A percentile compares a stretch with the other conserved stretches of the same genome.
phyloP scores from a whole-genome alignment of 202 grass and related monocot species.

The Cymbopogon flexuosus region DNA sequence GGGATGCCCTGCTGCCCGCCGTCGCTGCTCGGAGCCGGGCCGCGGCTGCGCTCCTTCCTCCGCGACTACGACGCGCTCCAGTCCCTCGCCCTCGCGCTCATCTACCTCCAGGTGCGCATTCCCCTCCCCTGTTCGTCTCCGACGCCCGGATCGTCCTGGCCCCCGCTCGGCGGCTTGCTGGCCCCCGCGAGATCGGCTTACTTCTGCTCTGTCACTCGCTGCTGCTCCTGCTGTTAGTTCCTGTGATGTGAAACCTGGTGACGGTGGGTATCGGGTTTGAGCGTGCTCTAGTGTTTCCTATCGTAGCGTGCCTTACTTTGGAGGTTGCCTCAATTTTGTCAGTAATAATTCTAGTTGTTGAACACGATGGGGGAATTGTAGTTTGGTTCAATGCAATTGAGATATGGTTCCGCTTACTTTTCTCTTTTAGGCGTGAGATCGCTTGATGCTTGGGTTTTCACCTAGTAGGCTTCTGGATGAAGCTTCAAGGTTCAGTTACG shows the following conservation, averaged over 20 bases:
- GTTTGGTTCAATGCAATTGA: slow-evolving; percentile 4
- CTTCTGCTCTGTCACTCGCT: not conserved
- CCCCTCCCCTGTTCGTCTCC: not conserved
- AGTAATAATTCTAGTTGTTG: not conserved
- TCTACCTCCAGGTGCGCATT: slow-evolving; percentile 82
- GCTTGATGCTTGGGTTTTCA: slow-evolving; percentile 6
- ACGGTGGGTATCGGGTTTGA: not conserved
- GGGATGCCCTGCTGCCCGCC: slow-evolving; percentile 65
- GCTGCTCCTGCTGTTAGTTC: not conserved
- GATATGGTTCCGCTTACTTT: not conserved
- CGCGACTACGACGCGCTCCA: slow-evolving; percentile 93
- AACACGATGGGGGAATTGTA: not conserved
- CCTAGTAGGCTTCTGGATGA: not conserved
- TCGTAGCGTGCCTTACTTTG: not conserved
- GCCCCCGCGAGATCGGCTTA: not conserved
- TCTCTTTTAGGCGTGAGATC: not conserved
- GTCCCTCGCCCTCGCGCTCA: slow-evolving; percentile 68
- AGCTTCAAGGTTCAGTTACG: not conserved
- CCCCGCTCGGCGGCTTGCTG: not conserved
- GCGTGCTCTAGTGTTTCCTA: not conserved
- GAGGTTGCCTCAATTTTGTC: not conserved
- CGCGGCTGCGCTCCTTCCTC: slow-evolving; percentile 74
- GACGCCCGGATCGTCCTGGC: slow-evolving; percentile 24
- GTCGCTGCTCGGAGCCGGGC: slow-evolving; percentile 45
- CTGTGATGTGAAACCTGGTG: not conserved